phyloP scores from a whole-genome alignment of 2,329 filamentous ascomycete genomes.

The Furcasterigmium furcatum region DNA sequence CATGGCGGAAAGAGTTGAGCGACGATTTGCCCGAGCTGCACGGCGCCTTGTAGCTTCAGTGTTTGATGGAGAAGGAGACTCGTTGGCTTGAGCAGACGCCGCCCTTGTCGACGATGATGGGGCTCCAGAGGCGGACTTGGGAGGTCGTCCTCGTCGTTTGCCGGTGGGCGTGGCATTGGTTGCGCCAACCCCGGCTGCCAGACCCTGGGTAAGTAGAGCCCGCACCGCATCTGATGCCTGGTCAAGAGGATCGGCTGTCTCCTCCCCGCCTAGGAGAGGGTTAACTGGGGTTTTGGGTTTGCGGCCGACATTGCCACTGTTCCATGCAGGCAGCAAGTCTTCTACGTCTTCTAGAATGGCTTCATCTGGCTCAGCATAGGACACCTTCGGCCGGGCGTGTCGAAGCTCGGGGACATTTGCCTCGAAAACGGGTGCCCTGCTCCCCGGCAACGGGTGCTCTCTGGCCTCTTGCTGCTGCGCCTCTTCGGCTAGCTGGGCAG shows the following conservation, averaged over 20 bases:
- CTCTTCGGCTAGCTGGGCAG: conserved; percentile 4
- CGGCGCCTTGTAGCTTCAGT: too few relatives aligned
- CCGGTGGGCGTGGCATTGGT: conserved; percentile 5
- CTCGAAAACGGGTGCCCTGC: conserved; percentile 3
- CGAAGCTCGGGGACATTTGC: conserved; percentile 45
- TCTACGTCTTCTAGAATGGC: conserved; percentile 36
- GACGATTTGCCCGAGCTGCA: conserved; percentile 9
- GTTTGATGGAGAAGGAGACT: conserved; percentile 9
- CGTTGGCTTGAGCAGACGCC: conserved; percentile 4
- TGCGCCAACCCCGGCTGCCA: conserved; percentile 8
- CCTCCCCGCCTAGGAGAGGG: neutral
- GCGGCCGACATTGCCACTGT: conserved; percentile 1
- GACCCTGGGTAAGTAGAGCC: conserved; percentile 18
- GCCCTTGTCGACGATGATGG: conserved; percentile 4
- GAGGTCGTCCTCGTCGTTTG: conserved; percentile 24
- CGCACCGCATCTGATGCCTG: conserved; percentile 32
- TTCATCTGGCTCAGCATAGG: conserved; percentile 48
- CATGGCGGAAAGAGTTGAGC: conserved; percentile 8
- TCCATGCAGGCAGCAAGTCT: conserved; percentile 23
- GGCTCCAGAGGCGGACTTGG: conserved; percentile 29
- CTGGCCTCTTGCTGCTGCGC: neutral
- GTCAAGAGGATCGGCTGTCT: conserved; percentile 26
- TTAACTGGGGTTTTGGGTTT: neutral
- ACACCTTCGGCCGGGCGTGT: conserved; percentile 48
- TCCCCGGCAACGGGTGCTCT: neutral